Conservation (phyloP, 2,329 filamentous ascomycete genomes). For the Fulvia fulva region DNA sequence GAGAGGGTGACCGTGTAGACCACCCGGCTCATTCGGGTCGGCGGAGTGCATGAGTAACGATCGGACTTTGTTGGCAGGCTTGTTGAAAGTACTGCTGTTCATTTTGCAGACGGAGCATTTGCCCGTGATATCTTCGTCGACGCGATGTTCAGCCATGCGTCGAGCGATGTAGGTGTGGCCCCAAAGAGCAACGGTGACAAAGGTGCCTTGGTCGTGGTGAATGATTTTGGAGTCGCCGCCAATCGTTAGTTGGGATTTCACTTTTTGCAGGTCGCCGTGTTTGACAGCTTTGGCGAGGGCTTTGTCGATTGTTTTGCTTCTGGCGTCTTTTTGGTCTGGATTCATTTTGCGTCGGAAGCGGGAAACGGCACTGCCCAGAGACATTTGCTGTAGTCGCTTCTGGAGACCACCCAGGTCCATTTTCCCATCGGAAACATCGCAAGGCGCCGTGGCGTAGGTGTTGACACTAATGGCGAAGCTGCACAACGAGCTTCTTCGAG, state of each 20-base stretch:
- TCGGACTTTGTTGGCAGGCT: constrained; percentile 20
- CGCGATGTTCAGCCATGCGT: constrained; percentile 16
- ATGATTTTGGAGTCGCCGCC: constrained; percentile 15
- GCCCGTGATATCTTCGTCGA: constrained; percentile 18
- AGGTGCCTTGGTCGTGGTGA: constrained; percentile 9
- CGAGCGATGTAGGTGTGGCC: constrained; percentile 13
- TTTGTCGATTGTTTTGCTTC: constrained; percentile 15
- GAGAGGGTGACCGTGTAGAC: constrained; percentile 22
- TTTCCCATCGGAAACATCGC: constrained; percentile 22
- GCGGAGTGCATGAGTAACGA: constrained; percentile 28
- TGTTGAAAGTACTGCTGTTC: constrained; percentile 13
- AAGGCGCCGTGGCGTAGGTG: constrained; percentile 26
- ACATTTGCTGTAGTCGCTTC: constrained; percentile 23
- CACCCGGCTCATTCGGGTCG: constrained; percentile 19
- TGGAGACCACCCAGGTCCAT: constrained; percentile 26
- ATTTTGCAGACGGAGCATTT: constrained; percentile 17
- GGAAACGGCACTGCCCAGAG: constrained; percentile 16
- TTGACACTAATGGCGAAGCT: constrained; percentile 26
- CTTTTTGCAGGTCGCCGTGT: constrained; percentile 17
- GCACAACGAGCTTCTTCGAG: constrained; percentile 16
- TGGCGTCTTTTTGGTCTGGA: constrained; percentile 4
- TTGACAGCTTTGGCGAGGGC: constrained; percentile 16
- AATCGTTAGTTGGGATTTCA: constrained; percentile 13
- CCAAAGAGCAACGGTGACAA: constrained; percentile 20
- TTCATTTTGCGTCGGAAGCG: not conserved